These are phyloP conservation scores for Alopecurus myosuroides DNA, from an alignment of 176 grass and related monocot genomes.

Conservation along the genomic window DNA sequence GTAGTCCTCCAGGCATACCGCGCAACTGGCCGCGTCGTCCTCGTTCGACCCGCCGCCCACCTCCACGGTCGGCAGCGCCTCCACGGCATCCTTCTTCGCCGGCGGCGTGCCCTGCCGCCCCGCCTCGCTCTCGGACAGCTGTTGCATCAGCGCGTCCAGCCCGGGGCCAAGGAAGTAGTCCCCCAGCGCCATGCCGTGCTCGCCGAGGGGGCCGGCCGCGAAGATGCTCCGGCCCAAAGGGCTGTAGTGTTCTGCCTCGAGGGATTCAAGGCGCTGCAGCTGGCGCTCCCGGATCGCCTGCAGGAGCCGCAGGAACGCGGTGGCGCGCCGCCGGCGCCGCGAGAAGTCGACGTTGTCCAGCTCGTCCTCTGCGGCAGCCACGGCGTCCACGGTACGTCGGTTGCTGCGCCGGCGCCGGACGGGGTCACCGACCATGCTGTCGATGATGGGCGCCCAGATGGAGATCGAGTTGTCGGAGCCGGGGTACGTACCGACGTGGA, in stretches of 20 bases:
- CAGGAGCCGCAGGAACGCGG: constrained; percentile 43
- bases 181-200: constrained; percentile 41
- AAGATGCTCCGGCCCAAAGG: constrained; percentile 29
- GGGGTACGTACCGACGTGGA: background rate
- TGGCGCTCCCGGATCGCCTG: constrained; percentile 47
- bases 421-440: constrained; percentile 44
- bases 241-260: constrained; percentile 20
- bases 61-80: constrained; percentile 61
- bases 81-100: constrained; percentile 67
- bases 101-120: constrained; percentile 54
- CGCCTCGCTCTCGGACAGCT: constrained; percentile 49
- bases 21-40: constrained; percentile 42
- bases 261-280: constrained; percentile 37
- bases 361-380: constrained; percentile 1
- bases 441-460: constrained; percentile 55
- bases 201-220: constrained; percentile 3
- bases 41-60: constrained; percentile 5
- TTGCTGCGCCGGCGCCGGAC: constrained; percentile 37
- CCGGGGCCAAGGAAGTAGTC: constrained; percentile 70
- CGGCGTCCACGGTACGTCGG: constrained; percentile 14
- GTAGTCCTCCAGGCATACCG: constrained; percentile 83
- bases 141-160: constrained; percentile 63
- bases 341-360: constrained; percentile 19
- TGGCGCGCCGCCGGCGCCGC: constrained; percentile 38
- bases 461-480: constrained; percentile 33